These are phyloP conservation scores for Camellia granthamiana DNA, from an alignment of 148 eudicot genomes.

Conservation along the genomic window DNA sequence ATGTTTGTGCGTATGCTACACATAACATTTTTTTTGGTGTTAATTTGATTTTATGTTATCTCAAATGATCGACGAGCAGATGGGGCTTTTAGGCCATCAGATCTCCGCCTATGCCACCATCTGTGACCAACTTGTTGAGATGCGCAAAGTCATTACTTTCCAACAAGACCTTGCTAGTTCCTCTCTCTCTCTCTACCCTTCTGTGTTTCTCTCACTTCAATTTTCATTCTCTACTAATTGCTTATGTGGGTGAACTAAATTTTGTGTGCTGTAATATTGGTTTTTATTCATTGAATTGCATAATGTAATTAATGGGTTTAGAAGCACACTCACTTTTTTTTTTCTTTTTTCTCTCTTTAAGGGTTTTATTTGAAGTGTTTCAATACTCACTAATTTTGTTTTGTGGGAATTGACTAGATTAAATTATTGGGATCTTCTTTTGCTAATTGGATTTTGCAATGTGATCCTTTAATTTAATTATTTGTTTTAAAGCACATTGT, in stretches of 20 bases:
- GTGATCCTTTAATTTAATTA: neutral
- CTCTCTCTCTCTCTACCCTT: neutral
- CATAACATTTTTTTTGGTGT: no score
- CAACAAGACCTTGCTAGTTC: conserved; percentile 19
- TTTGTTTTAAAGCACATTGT: no score
- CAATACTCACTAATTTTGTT: neutral
- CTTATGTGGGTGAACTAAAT: neutral
- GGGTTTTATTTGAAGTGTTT: neutral
- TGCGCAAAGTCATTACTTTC: conserved; percentile 17
- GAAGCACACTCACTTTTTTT: neutral
- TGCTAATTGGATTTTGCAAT: neutral
- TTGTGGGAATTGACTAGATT: neutral
- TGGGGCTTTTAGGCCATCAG: conserved; percentile 20
- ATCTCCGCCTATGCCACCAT: conserved; percentile 16
- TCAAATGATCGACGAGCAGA: conserved; percentile 23
- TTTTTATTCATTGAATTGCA: neutral
- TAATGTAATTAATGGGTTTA: neutral
- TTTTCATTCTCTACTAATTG: neutral
- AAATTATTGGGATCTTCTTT: neutral
- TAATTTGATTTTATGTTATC: no score
- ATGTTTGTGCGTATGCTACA: no score
- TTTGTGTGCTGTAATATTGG: neutral
- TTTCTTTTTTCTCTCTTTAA: neutral
- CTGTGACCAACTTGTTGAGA: conserved; percentile 18
- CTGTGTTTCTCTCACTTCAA: neutral